Conservation (phyloP, 352 stramenopile genomes). For the Blastocystis hominis region DNA sequence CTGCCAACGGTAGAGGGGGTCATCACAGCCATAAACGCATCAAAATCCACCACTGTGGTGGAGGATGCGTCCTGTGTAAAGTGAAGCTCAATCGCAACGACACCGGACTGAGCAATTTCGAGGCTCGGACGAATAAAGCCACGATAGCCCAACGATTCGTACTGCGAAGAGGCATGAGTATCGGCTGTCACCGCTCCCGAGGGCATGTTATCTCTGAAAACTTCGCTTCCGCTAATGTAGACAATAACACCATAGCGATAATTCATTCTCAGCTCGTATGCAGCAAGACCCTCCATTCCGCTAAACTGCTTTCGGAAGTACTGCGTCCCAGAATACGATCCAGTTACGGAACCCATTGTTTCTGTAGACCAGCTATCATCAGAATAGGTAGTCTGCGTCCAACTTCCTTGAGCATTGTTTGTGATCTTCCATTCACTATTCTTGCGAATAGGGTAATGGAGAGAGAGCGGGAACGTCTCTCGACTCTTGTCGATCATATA, state of each 20-base stretch:
- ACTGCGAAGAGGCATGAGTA: background rate
- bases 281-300: conserved; percentile 3
- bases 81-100: conserved; percentile 14
- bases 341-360: background rate
- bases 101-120: background rate
- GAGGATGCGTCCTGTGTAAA: background rate
- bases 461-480: background rate
- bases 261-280: background rate
- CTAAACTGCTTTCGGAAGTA: conserved; percentile 30
- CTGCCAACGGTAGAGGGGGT: background rate
- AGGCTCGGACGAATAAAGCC: background rate
- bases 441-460: conserved; percentile 1
- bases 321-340: background rate
- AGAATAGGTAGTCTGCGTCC: background rate
- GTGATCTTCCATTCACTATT: background rate
- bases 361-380: background rate
- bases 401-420: background rate
- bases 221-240: conserved; percentile 41
- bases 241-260: conserved; percentile 22
- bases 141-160: background rate
- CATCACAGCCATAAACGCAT: background rate
- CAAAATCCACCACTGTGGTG: background rate
- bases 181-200: background rate
- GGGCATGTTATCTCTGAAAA: conserved; percentile 54
- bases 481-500: background rate